Conservation (phyloP, 2,329 filamentous ascomycete genomes). For the Westerdykella sp. region DNA sequence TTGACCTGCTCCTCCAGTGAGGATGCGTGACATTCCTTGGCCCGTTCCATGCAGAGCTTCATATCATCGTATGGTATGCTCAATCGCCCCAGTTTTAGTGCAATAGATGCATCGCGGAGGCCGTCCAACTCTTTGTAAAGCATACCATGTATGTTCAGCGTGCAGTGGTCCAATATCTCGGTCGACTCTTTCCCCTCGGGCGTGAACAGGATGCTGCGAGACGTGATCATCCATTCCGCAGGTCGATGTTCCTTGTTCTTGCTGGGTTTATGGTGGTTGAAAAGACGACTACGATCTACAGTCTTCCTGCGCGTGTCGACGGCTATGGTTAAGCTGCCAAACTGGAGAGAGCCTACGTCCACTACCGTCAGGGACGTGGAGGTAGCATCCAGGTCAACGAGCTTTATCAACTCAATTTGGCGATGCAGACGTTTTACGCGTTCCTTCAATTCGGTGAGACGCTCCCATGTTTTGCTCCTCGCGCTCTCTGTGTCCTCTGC, state of each 20-base stretch:
- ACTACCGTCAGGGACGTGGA: constrained; percentile 71
- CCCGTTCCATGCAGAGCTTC: constrained; percentile 54
- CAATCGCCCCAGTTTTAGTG: constrained; percentile 82
- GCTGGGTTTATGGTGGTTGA: constrained; percentile 55
- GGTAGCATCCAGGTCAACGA: constrained; percentile 82
- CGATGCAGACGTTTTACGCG: constrained; percentile 78
- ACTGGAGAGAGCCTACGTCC: constrained; percentile 76
- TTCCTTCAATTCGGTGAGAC: constrained; percentile 73
- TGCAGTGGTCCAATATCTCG: constrained; percentile 81
- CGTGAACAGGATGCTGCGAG: constrained; percentile 83
- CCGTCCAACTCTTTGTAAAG: constrained; percentile 81
- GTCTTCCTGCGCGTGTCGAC: constrained; percentile 90
- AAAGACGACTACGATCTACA: constrained; percentile 82
- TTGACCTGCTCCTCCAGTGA: constrained; percentile 11
- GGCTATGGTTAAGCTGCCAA: constrained; percentile 76
- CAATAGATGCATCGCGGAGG: constrained; percentile 80
- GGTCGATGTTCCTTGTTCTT: constrained; percentile 58
- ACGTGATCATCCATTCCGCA: constrained; percentile 87
- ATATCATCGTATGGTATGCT: constrained; percentile 90
- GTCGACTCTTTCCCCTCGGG: constrained; percentile 76
- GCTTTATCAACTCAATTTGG: constrained; percentile 78
- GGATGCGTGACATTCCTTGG: constrained; percentile 40
- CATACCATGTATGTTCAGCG: constrained; percentile 85
- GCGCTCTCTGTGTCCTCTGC: constrained; percentile 7
- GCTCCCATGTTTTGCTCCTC: constrained; percentile 72